Conservation (phyloP, 805 yeast genomes). For the Wickerhamiella dianesei region DNA sequence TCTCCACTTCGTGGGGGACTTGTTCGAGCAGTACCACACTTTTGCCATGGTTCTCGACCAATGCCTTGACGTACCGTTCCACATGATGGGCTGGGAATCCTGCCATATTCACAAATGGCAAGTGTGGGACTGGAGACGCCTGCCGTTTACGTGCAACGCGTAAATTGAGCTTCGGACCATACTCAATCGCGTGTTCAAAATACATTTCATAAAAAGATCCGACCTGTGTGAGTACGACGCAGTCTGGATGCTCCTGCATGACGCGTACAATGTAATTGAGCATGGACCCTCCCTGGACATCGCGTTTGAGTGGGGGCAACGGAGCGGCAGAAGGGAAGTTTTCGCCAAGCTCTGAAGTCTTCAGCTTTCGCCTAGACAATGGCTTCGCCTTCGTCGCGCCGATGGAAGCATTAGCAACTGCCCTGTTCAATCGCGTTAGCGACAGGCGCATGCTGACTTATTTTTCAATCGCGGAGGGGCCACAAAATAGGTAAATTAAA, state of each 20-base stretch:
- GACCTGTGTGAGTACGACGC: conserved; percentile 34
- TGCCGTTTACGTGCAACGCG: conserved; percentile 42
- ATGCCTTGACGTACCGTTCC: conserved; percentile 55
- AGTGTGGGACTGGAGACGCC: conserved; percentile 23
- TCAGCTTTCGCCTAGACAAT: not conserved
- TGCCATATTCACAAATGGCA: conserved; percentile 42
- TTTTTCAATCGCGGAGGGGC: too few species aligned
- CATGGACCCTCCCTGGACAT: conserved; percentile 7
- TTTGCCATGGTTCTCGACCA: conserved; percentile 55
- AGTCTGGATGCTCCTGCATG: conserved; percentile 35
- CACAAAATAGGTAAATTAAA: too few species aligned
- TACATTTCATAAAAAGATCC: conserved; percentile 38
- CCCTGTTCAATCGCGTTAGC: not conserved
- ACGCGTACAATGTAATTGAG: conserved; percentile 16
- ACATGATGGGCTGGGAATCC: conserved; percentile 74
- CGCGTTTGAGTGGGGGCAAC: not conserved
- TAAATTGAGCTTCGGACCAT: conserved; percentile 57
- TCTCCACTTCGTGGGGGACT: conserved; percentile 19
- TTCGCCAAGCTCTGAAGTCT: not conserved
- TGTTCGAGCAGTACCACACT: conserved; percentile 73
- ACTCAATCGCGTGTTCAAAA: conserved; percentile 71
- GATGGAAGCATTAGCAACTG: not conserved
- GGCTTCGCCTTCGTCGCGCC: not conserved
- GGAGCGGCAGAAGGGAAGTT: not conserved
- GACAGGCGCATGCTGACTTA: not conserved